phyloP scores from a whole-genome alignment of 2,329 filamentous ascomycete species.

The Aspergillus puulaauensis region DNA sequence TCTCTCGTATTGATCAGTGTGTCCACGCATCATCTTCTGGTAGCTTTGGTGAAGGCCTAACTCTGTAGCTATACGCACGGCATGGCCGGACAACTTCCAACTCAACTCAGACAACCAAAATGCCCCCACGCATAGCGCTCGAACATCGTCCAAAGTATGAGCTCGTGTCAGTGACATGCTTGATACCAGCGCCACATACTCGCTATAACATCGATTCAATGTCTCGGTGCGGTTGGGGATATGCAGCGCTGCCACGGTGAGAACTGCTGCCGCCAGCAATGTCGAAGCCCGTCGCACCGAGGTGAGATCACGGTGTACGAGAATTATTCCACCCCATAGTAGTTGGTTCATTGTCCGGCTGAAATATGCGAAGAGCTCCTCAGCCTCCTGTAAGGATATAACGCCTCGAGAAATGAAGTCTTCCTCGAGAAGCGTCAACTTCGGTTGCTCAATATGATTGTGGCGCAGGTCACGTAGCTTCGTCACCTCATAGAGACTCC shows the following conservation, averaged over 20 bases:
- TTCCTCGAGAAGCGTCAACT: slow-evolving; percentile 41
- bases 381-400: slow-evolving; percentile 49
- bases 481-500: slow-evolving; percentile 56
- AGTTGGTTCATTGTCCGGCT: slow-evolving; percentile 52
- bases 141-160: slow-evolving; percentile 58
- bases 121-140: slow-evolving; percentile 60
- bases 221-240: slow-evolving; percentile 55
- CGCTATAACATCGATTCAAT: slow-evolving; percentile 56
- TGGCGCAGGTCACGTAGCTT: slow-evolving; percentile 46
- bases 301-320: slow-evolving; percentile 51
- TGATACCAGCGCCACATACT: slow-evolving; percentile 58
- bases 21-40: slow-evolving; percentile 50
- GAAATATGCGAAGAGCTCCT: slow-evolving; percentile 54
- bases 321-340: slow-evolving; percentile 53
- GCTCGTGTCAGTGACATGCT: slow-evolving; percentile 59
- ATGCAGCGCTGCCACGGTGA: slow-evolving; percentile 60
- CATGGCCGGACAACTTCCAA: slow-evolving; percentile 62
- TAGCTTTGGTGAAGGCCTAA: slow-evolving; percentile 57
- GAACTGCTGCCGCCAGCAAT: slow-evolving; percentile 55
- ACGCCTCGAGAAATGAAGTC: slow-evolving; percentile 54
- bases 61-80: slow-evolving; percentile 59
- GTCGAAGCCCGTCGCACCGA: slow-evolving; percentile 56
- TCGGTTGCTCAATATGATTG: slow-evolving; percentile 37
- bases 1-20: slow-evolving; percentile 53
- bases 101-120: slow-evolving; percentile 65